phyloP scores from a whole-genome alignment of 192 early-diverging fungal genomes.

The Spinellus fusiger region DNA sequence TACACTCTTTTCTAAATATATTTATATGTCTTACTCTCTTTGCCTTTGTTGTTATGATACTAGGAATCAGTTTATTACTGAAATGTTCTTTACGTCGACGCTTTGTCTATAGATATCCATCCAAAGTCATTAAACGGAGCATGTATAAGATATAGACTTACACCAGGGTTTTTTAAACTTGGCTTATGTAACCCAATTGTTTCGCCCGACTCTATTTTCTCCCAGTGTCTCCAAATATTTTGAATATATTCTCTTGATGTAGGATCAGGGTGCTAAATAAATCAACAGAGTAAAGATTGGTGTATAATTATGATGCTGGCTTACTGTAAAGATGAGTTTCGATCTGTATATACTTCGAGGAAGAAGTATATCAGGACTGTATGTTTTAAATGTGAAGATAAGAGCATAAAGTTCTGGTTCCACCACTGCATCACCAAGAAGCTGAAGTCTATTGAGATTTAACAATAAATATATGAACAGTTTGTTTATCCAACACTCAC shows the following conservation, averaged over 20 bases:
- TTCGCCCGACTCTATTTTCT: not conserved
- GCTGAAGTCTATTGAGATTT: constrained; percentile 27
- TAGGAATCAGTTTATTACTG: not conserved
- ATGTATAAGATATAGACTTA: constrained; percentile 1
- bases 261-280: constrained; percentile 34
- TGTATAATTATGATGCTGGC: not conserved
- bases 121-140: not conserved
- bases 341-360: constrained; percentile 18
- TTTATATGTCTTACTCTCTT: not conserved
- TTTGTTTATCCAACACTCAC: constrained; percentile 12
- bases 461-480: not conserved
- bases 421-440: constrained; percentile 26
- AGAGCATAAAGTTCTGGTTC: constrained; percentile 41
- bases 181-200: not conserved
- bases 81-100: constrained; percentile 28
- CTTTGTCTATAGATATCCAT: constrained; percentile 39
- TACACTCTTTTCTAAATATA: constrained; percentile 14
- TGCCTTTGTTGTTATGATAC: not conserved
- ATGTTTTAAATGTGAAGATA: constrained; percentile 41
- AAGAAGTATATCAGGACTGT: constrained; percentile 38
- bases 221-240: constrained; percentile 36
- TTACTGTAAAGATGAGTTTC: constrained; percentile 33
- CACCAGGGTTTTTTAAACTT: not conserved
- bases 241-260: constrained; percentile 15
- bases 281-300: not conserved